Evolutionary conservation across 1,139 yeast genomes (phyloP), one percentile per base, ranked within the genome.

Genomic region (Pneumocystis wakefieldiae): DNA sequence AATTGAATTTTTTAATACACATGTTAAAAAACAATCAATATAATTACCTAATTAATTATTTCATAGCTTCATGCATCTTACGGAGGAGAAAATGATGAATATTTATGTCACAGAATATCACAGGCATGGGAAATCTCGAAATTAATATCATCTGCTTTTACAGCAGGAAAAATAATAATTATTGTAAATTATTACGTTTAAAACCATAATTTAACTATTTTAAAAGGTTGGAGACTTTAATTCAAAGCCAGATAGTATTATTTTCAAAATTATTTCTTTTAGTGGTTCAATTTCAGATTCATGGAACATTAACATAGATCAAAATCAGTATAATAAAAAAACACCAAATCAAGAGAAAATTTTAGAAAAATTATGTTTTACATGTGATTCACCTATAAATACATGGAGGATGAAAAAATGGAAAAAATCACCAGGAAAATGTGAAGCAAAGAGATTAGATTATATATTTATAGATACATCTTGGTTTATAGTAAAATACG

Each of bases 101-200:
- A 94, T 72, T 78, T 84, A 2, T 87, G 96, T 68, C 97, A 92
- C 72, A 77, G 98, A 63, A 85, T 96, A 0, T 83, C 95, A 66
- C 99, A 92, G 74, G 97, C 97, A 0, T 92, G 97, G 97, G 97
- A 91, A 72, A 82, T 94, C 71, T 80, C 92, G 32, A 81, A 83
- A 64, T 67, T 90, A 62, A 84, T 87, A 1, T 78, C 79, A 39
- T 74, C 85, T 62, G 80, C 92, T 61, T 78, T 79, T 61, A 78
- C 77, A 64, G 86, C 92, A 0, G 96, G 97, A 0, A 86, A 87
- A 73, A 85, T 91, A 0, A 92, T 88, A 0, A 80, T 94, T 60
- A 84, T 89, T 62, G 59, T 57, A 57, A 10, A 12, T 28, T 37
- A 37, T 24, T 39, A 19, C 12, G 12, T 37, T 39, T 57, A 12